A percentile compares a stretch with the other conserved stretches of the same genome.
These are phyloP conservation scores for Quercus bicolor DNA, from an alignment of 306 rosid genomes.

Conservation along the genomic window DNA sequence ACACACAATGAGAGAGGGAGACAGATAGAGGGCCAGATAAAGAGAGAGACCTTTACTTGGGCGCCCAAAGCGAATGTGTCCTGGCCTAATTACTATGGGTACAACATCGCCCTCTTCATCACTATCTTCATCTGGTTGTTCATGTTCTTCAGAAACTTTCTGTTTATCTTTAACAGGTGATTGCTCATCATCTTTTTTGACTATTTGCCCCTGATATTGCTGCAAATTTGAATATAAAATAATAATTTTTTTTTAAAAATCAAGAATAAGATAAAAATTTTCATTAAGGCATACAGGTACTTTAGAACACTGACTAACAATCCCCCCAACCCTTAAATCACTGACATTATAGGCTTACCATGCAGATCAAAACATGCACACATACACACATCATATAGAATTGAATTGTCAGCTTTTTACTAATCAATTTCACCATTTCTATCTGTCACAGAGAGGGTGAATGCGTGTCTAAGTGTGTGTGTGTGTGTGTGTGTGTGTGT, in stretches of 20 bases:
- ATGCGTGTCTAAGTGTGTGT: not conserved
- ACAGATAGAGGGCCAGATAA: slow-evolving; percentile 8
- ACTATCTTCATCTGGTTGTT: slow-evolving; percentile 43
- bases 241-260: not conserved
- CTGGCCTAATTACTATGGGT: slow-evolving; percentile 87
- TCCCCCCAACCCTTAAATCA: slow-evolving; percentile 14
- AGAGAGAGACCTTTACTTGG: slow-evolving; percentile 49
- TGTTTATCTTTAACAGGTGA: slow-evolving; percentile 30
- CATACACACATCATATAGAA: not conserved
- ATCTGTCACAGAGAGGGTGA: not conserved
- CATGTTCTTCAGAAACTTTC: slow-evolving; percentile 28
- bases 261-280: slow-evolving; percentile 1
- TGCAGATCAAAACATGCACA: slow-evolving; percentile 18
- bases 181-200: slow-evolving; percentile 37
- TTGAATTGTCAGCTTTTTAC: not conserved
- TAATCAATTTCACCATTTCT: slow-evolving; percentile 1
- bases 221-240: slow-evolving; percentile 33
- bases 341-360: slow-evolving; percentile 9
- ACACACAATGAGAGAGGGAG: not conserved
- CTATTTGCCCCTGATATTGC: slow-evolving; percentile 35
- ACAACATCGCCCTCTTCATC: slow-evolving; percentile 58
- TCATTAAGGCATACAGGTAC: slow-evolving; percentile 7
- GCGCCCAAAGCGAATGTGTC: slow-evolving; percentile 87
- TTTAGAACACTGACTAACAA: slow-evolving; percentile 12
- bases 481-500: not conserved